Conservation (phyloP, 1,284 basidiomycete genomes). For the Cryptococcus neoformans region DNA sequence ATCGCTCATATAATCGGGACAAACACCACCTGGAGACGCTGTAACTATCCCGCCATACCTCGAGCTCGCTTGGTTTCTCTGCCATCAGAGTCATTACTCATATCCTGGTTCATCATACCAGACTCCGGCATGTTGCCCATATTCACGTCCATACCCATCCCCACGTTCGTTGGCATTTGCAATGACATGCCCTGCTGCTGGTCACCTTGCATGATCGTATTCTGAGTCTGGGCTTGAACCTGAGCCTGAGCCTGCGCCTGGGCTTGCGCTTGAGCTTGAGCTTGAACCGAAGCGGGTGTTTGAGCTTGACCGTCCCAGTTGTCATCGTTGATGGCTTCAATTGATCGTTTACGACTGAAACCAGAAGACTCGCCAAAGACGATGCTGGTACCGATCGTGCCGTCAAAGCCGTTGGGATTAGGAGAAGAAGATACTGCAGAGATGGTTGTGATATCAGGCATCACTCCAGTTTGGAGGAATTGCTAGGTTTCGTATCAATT, state of each 20-base stretch:
- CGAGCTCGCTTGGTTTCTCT: not conserved
- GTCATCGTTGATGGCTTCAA: conserved; percentile 34
- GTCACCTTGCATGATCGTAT: not conserved
- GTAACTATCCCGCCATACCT: not conserved
- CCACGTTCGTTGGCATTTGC: not conserved
- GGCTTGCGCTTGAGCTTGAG: conserved; percentile 1
- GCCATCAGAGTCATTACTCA: not conserved
- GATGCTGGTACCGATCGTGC: conserved; percentile 31
- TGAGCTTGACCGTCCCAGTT: conserved; percentile 18
- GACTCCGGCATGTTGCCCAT: not conserved
- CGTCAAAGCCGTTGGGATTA: conserved; percentile 3
- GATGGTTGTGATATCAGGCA: conserved; percentile 25
- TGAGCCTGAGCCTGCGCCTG: conserved; percentile 1
- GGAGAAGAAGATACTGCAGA: not conserved
- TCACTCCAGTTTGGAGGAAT: conserved; percentile 28
- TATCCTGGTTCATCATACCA: not conserved
- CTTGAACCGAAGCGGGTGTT: conserved; percentile 1
- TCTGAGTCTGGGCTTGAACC: not conserved
- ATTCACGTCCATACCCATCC: not conserved
- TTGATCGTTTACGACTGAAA: conserved; percentile 30
- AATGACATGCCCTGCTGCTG: not conserved
- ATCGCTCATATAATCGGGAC: not conserved
- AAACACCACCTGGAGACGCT: not conserved
- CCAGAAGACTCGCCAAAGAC: conserved; percentile 30
- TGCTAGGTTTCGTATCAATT: conserved; percentile 13